Percentiles rank a stretch among this genome's conserved stretches.
phyloP scores from a whole-genome alignment of 108 stramenopile species.

The Nannochloropsis gaditana region DNA sequence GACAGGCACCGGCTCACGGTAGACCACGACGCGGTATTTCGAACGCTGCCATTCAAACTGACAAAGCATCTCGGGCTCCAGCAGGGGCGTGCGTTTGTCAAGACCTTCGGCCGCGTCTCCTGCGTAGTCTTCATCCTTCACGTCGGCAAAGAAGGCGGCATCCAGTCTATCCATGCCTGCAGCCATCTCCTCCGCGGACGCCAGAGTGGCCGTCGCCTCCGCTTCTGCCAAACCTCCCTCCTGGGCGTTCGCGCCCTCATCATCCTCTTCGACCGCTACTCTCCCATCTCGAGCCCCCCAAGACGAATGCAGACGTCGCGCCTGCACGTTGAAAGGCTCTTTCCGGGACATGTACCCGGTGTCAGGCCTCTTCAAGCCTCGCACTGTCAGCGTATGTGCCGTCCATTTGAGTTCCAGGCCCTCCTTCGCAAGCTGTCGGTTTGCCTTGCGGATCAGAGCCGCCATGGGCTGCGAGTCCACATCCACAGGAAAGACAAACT shows the following conservation, averaged over 20 bases:
- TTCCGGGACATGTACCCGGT: constrained; percentile 11
- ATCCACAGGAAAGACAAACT: constrained; percentile 18
- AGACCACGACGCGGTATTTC: constrained; percentile 1
- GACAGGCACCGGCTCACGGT: neutral
- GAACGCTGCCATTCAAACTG: neutral
- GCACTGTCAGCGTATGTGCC: neutral
- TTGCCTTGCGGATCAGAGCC: neutral
- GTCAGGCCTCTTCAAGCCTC: neutral
- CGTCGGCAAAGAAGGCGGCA: neutral
- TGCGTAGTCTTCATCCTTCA: constrained; percentile 7
- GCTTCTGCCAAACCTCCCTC: neutral
- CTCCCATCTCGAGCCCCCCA: neutral
- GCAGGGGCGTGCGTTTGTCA: neutral
- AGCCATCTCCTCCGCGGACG: neutral
- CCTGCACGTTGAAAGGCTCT: neutral
- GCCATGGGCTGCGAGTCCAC: neutral
- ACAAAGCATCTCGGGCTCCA: neutral
- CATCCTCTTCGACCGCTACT: neutral
- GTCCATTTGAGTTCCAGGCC: neutral
- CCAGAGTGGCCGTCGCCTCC: constrained; percentile 4
- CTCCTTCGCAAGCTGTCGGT: neutral
- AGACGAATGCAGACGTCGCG: neutral
- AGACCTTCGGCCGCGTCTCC: neutral
- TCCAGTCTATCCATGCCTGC: constrained; percentile 7
- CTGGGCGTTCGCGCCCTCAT: neutral